Evolutionary conservation across 805 yeast genomes (phyloP).

Genomic region (Metschnikowia chrysomelidarum): DNA sequence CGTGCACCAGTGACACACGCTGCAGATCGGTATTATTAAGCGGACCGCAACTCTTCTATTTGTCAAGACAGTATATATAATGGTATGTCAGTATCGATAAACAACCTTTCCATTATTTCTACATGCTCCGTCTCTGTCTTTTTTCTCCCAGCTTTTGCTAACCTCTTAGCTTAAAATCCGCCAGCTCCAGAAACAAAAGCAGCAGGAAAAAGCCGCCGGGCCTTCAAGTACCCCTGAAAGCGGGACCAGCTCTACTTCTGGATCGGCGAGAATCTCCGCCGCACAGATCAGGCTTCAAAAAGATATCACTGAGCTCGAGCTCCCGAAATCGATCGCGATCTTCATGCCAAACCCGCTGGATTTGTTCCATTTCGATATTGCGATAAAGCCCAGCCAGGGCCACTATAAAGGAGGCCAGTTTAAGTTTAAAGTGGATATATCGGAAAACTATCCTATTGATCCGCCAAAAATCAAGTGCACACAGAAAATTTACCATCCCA

Average conservation of each 20-base stretch:
- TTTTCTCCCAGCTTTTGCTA: conserved; percentile 1
- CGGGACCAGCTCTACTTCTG: neutral
- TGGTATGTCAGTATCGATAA: conserved; percentile 1
- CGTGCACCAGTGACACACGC: too few relatives aligned
- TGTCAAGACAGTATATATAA: too few relatives aligned
- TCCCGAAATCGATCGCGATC: conserved; percentile 56
- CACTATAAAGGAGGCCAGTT: conserved; percentile 69
- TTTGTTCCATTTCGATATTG: conserved; percentile 59
- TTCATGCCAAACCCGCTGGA: conserved; percentile 52
- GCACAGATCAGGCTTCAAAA: conserved; percentile 77
- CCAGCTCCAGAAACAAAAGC: conserved; percentile 24
- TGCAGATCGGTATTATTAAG: too few relatives aligned
- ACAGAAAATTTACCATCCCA: conserved; percentile 85
- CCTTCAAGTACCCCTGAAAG: conserved; percentile 1
- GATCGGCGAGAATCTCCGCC: conserved; percentile 34
- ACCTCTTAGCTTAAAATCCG: conserved; percentile 23
- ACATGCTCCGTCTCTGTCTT: neutral
- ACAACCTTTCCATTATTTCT: neutral
- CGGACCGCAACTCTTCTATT: too few relatives aligned
- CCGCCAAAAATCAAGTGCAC: conserved; percentile 82
- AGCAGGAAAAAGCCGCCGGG: conserved; percentile 11
- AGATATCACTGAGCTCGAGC: conserved; percentile 66
- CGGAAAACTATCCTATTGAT: conserved; percentile 81
- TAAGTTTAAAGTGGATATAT: conserved; percentile 61
- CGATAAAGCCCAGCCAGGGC: conserved; percentile 69